Evolutionary conservation across 345 rosid species (phyloP), one percentile per base, ranked within the genome.

Genomic region (Bruguiera sexangula): DNA sequence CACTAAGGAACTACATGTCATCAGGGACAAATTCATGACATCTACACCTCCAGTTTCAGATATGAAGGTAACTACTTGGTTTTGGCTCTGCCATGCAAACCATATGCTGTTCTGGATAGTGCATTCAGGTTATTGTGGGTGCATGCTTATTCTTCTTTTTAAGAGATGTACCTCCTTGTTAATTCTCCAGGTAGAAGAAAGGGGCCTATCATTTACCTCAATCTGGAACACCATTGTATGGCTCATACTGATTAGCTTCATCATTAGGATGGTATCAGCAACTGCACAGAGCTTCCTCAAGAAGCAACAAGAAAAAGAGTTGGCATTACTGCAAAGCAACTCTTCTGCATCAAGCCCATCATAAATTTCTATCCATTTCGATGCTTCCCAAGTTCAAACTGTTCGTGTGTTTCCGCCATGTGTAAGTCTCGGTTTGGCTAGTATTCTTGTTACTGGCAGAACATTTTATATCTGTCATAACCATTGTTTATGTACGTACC

Each of bases 211-310:
- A 8, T 85, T 90, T 73, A 83, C 96, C 24, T 73, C 89, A 1
- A 63, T 95, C 52, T 95, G 99, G 99, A 92, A 89, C 65, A 85
- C 95, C 8, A 59, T 92, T n/a, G 98, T 95, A 27, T 95, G 97
- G 98, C 96, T 95, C 60, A 88, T 95, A 97, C 96, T 95, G 36
- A 57, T 95, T 73, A 90, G 90, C 84, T 95, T 92, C 84, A 86
- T 85, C 53, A 70, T 83, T 54, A 92, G 83, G 87, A 88, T 90
- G 51, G 87, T 95, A 80, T 92, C 82, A 48, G 80, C 94, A 39
- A 90, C 98, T 54, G 98, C 97, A 0, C 97, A 86, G 66, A 74
- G 79, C 39, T 86, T 90, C 70, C 84, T 87, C 75, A 89, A 85
- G 77, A 85, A 87, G 60, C 83, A 86, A 85, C 97, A 90, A 72